phyloP scores from a whole-genome alignment of 176 grass and related monocot genomes.

The Hsuehochloa calcarea region DNA sequence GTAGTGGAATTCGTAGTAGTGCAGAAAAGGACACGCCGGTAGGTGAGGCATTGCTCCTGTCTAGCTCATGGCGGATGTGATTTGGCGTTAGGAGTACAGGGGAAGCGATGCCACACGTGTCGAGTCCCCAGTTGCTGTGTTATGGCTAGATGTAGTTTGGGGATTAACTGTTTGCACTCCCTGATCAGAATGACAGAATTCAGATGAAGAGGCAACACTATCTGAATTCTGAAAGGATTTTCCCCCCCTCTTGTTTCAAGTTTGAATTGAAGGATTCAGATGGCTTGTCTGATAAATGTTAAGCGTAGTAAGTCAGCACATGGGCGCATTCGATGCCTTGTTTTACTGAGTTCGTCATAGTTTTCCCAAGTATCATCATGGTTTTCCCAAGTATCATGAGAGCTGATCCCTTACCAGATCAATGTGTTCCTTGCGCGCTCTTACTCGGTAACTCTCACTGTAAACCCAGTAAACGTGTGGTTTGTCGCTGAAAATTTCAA shows the following conservation, averaged over 20 bases:
- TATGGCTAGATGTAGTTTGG: background rate
- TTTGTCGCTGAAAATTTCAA: background rate
- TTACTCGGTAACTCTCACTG: no score
- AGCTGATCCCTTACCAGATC: background rate
- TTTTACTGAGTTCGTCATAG: background rate
- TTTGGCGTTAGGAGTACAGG: background rate
- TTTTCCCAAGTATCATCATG: background rate
- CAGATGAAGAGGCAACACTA: background rate
- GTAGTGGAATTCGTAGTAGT: background rate
- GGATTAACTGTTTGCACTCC: background rate
- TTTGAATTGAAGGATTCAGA: background rate
- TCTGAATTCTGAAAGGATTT: background rate
- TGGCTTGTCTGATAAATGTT: background rate
- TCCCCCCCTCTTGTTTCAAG: background rate
- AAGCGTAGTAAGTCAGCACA: conserved; percentile 1
- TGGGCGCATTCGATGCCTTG: background rate
- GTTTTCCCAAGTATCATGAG: background rate
- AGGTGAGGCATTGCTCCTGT: background rate
- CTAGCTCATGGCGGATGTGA: background rate
- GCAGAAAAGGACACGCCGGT: conserved; percentile 10
- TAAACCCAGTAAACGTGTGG: background rate
- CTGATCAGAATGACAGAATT: background rate
- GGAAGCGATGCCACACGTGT: background rate
- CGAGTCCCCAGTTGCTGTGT: background rate
- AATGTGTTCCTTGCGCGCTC: conserved; percentile 6